Conservation (phyloP, 441 rosid species). For the Sinapis alba region DNA sequence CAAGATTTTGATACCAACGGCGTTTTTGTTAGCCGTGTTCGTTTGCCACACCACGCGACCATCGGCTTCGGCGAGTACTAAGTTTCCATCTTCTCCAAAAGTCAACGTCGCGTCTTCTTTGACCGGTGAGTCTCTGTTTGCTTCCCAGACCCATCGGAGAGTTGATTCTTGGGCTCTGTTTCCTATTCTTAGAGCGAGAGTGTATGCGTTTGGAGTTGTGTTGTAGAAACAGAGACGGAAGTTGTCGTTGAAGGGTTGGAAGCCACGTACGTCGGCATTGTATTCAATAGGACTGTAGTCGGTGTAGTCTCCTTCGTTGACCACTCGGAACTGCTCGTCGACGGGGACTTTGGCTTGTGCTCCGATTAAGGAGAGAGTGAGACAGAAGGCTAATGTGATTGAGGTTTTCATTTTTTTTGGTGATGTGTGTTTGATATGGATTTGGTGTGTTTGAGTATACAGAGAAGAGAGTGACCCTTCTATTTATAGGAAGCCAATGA, state of each 20-base stretch:
- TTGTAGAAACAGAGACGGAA: conserved; percentile 76
- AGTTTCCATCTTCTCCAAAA: conserved; percentile 57
- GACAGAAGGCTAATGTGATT: conserved; percentile 19
- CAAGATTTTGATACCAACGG: conserved; percentile 53
- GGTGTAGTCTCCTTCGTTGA: conserved; percentile 59
- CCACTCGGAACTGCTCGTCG: conserved; percentile 43
- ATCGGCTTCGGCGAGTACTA: conserved; percentile 59
- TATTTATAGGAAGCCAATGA: background rate
- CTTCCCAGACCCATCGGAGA: conserved; percentile 72
- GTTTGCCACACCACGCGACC: conserved; percentile 71
- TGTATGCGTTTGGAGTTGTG: conserved; percentile 72
- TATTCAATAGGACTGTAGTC: conserved; percentile 47
- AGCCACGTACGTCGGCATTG: conserved; percentile 47
- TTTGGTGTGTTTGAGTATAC: background rate
- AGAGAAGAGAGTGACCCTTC: background rate
- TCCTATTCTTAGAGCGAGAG: conserved; percentile 65
- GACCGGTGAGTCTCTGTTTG: conserved; percentile 60
- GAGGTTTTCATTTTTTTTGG: conserved; percentile 19
- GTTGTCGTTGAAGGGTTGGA: conserved; percentile 37
- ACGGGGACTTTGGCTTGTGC: conserved; percentile 51
- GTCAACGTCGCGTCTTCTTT: conserved; percentile 57
- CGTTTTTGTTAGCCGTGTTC: conserved; percentile 64
- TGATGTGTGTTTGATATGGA: background rate
- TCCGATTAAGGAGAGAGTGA: conserved; percentile 33
- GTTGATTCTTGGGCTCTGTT: conserved; percentile 46